These are phyloP conservation scores for Trypanosoma cruzi DNA, from an alignment of 208 protist species.

Conservation along the genomic window DNA sequence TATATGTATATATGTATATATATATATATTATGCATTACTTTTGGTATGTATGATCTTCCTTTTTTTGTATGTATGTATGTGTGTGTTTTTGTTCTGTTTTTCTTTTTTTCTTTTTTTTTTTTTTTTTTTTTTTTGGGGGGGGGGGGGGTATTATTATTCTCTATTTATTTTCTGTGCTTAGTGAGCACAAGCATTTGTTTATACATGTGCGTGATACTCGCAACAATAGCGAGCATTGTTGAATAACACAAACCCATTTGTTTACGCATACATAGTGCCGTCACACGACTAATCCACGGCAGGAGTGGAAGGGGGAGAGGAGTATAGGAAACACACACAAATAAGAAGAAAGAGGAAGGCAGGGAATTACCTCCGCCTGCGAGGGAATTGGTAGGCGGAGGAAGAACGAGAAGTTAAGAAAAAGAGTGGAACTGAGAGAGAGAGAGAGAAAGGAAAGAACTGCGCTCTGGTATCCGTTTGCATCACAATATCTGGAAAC, in stretches of 20 bases:
- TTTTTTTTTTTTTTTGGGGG: background rate
- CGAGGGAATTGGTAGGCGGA: background rate
- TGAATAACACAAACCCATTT: background rate
- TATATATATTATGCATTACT: no score
- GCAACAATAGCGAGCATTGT: background rate
- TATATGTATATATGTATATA: no score
- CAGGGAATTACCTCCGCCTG: background rate
- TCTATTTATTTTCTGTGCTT: background rate
- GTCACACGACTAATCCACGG: background rate
- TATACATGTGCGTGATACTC: background rate
- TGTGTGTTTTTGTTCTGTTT: background rate
- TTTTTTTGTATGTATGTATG: background rate
- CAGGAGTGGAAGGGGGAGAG: background rate
- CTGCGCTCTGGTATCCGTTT: conserved; percentile 2
- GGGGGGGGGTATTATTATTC: no score
- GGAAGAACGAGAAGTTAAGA: no score
- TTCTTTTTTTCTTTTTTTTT: conserved; percentile 2
- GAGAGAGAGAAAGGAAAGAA: conserved; percentile 6
- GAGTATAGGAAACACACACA: no score
- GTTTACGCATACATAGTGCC: background rate
- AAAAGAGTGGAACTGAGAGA: background rate
- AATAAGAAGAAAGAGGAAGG: background rate
- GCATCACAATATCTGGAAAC: background rate
- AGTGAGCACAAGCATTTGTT: background rate
- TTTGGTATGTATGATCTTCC: background rate